Conservation (phyloP, 2,329 filamentous ascomycete species). For the Monilinia laxa region DNA sequence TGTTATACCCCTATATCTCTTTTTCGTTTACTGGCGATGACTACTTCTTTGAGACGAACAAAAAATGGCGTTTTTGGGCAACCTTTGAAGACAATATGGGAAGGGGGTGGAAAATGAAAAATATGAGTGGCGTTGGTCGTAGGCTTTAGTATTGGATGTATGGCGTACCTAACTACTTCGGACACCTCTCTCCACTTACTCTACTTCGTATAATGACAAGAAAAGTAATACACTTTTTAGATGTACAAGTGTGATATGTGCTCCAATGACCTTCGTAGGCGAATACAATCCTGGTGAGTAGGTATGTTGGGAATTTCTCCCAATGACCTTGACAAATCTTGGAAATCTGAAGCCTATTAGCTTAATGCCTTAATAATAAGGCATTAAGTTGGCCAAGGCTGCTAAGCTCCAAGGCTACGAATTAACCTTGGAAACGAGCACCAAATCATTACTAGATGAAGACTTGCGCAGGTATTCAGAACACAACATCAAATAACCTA, state of each 20-base stretch:
- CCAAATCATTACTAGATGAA: conserved; percentile 8
- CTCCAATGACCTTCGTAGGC: neutral
- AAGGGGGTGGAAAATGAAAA: conserved; percentile 17
- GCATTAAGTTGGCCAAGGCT: conserved; percentile 2
- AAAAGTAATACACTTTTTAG: conserved; percentile 3
- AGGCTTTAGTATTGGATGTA: conserved; percentile 15
- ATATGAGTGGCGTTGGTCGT: conserved; percentile 17
- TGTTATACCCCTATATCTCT: conserved; percentile 22
- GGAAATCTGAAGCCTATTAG: too few relatives aligned
- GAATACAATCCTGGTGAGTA: neutral
- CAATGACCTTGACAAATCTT: neutral
- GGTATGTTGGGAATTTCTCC: neutral
- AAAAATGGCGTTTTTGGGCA: conserved; percentile 17
- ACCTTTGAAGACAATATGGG: conserved; percentile 6
- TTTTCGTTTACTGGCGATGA: conserved; percentile 20
- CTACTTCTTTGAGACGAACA: neutral
- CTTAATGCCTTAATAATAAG: neutral
- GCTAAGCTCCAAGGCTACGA: conserved; percentile 19
- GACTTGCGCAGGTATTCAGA: conserved; percentile 13
- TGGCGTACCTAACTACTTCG: conserved; percentile 15
- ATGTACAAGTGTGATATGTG: neutral
- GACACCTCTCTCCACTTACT: conserved; percentile 18
- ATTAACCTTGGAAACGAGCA: neutral
- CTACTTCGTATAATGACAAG: neutral
- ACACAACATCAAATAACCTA: conserved; percentile 14